Percentiles rank a stretch among this genome's conserved stretches.
Conservation (phyloP, 306 rosid genomes). For the Dalbergia oliveri region DNA sequence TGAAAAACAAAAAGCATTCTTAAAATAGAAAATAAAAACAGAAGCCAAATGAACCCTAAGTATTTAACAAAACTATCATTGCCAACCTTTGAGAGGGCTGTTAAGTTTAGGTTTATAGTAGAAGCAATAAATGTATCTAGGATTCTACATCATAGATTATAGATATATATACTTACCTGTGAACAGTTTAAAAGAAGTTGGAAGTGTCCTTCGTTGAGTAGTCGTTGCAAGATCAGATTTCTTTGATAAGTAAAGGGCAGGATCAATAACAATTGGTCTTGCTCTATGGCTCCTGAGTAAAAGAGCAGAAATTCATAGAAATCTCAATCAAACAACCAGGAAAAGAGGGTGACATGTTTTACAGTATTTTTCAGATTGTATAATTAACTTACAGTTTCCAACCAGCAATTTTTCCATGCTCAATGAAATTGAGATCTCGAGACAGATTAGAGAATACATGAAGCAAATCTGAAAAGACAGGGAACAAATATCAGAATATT, state of each 20-base stretch:
- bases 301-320: constrained; percentile 15
- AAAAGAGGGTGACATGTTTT: neutral
- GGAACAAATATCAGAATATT: constrained; percentile 42
- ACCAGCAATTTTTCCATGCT: constrained; percentile 72
- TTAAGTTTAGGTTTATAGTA: neutral
- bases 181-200: constrained; percentile 71
- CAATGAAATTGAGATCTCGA: constrained; percentile 88
- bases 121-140: neutral
- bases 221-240: constrained; percentile 87
- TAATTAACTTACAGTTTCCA: constrained; percentile 89
- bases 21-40: too few relatives aligned
- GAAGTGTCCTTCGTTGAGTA: constrained; percentile 86
- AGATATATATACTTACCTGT: constrained; percentile 64
- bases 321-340: constrained; percentile 23
- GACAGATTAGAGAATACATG: constrained; percentile 86
- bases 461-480: constrained; percentile 78
- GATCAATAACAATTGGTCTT: constrained; percentile 81
- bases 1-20: too few relatives aligned
- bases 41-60: neutral
- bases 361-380: neutral
- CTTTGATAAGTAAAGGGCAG: constrained; percentile 62
- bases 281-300: constrained; percentile 86
- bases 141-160: neutral
- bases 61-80: constrained; percentile 13
- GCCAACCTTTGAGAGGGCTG: constrained; percentile 4